These are phyloP conservation scores for Penicillium samsonianum DNA, from an alignment of 495 filamentous ascomycete genomes.

Conservation along the genomic window DNA sequence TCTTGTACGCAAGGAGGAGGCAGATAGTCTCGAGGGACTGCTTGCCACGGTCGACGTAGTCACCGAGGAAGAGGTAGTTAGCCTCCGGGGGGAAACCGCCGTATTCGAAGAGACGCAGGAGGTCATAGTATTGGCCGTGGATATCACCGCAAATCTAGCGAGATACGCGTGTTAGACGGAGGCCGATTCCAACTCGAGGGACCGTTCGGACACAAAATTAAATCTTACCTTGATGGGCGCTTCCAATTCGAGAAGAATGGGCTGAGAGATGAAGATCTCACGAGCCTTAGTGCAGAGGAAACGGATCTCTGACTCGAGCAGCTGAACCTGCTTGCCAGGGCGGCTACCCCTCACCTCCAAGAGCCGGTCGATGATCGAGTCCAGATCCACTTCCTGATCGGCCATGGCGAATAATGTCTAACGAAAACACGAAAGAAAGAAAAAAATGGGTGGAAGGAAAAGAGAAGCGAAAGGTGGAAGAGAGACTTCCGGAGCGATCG, in stretches of 20 bases:
- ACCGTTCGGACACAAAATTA: conserved; percentile 11
- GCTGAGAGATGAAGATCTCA: conserved; percentile 99
- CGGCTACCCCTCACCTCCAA: conserved; percentile 97
- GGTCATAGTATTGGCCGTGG: conserved; percentile 98
- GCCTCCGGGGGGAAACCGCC: conserved; percentile 98
- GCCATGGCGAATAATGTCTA: conserved; percentile 68
- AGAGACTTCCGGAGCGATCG: conserved; percentile 38
- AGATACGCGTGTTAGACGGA: conserved; percentile 15
- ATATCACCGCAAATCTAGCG: conserved; percentile 97
- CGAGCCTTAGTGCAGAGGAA: conserved; percentile 98
- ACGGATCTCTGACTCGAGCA: conserved; percentile 94
- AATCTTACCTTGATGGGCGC: conserved; percentile 93
- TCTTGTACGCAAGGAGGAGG: conserved; percentile 97
- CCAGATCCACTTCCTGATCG: conserved; percentile 97
- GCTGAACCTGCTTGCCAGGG: conserved; percentile 97
- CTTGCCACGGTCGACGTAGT: conserved; percentile 99
- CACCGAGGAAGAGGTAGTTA: conserved; percentile 98
- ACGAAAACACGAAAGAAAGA: conserved; percentile 28
- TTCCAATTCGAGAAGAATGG: conserved; percentile 94
- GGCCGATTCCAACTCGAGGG: neutral
- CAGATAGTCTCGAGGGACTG: conserved; percentile 99
- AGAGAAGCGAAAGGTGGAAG: conserved; percentile 33
- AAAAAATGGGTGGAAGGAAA: conserved; percentile 29
- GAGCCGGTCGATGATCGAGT: conserved; percentile 98
- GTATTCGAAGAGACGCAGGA: conserved; percentile 96